Evolutionary conservation across 352 stramenopile species (phyloP).

Genomic region (Globisporangium recalcitrans): DNA sequence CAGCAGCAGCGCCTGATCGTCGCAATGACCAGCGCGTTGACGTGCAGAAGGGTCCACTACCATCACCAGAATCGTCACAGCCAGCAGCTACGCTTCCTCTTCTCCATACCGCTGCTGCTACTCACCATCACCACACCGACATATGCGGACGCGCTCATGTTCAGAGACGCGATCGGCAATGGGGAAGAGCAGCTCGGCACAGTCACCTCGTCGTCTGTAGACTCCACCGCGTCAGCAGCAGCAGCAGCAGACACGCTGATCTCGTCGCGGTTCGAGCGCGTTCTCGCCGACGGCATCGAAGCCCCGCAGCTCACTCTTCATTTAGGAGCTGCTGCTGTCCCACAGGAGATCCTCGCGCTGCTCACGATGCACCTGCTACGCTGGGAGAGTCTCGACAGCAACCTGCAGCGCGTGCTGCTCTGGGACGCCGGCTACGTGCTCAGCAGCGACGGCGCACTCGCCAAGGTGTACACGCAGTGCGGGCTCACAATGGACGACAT

Average conservation of each 20-base stretch:
- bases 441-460: conserved; percentile 12
- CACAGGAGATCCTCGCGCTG: conserved; percentile 10
- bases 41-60: background rate
- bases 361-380: conserved; percentile 28
- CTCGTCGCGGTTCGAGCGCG: conserved; percentile 25
- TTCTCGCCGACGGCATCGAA: conserved; percentile 26
- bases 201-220: background rate
- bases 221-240: background rate
- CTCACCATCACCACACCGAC: background rate
- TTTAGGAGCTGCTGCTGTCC: background rate
- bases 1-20: background rate
- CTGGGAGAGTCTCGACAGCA: conserved; percentile 38
- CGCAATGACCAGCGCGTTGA: background rate
- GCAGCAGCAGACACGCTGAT: conserved; percentile 12
- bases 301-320: conserved; percentile 16
- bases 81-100: background rate
- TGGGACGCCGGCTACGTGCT: conserved; percentile 45
- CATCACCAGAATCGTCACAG: background rate
- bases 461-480: conserved; percentile 28
- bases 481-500: conserved; percentile 43
- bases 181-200: background rate
- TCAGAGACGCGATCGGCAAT: background rate
- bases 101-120: background rate
- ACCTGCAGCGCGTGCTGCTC: conserved; percentile 48
- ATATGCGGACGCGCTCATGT: background rate